Evolutionary conservation across 2,329 filamentous ascomycete genomes (phyloP).

Genomic region (Metarhizium album): DNA sequence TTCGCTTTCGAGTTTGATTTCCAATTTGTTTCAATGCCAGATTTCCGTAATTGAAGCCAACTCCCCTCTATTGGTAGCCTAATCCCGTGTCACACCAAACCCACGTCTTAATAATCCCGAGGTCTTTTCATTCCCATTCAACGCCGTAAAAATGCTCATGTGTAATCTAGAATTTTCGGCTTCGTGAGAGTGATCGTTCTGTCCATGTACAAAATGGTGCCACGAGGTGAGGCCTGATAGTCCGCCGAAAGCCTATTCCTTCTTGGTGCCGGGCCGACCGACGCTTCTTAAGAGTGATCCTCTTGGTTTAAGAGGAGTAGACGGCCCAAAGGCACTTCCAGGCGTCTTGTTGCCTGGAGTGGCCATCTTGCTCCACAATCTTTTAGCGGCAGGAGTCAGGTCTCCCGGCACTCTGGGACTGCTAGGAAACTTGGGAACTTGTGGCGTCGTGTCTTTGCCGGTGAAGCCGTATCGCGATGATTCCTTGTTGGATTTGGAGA

Average conservation of each 20-base stretch:
- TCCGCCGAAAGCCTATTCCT: conserved; percentile 3
- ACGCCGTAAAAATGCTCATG: neutral
- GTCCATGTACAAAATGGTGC: neutral
- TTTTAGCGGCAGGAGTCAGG: conserved; percentile 65
- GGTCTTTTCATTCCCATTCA: no score
- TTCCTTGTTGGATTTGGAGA: conserved; percentile 59
- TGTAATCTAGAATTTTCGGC: neutral
- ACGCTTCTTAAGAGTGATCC: conserved; percentile 28
- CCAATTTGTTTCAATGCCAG: neutral
- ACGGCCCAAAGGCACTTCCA: conserved; percentile 22
- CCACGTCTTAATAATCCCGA: neutral
- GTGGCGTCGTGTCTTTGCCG: conserved; percentile 46
- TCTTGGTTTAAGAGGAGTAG: conserved; percentile 27
- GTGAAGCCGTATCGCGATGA: conserved; percentile 48
- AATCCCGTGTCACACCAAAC: neutral
- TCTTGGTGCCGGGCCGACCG: conserved; percentile 15
- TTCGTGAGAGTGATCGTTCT: neutral
- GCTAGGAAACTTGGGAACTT: conserved; percentile 60
- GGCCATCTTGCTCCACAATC: conserved; percentile 52
- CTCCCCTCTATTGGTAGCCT: neutral
- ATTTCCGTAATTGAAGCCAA: no score
- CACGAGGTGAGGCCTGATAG: neutral
- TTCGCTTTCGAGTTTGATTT: neutral
- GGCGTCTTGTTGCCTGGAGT: conserved; percentile 28
- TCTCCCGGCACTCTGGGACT: conserved; percentile 45